Percentiles rank a stretch among this genome's conserved stretches.
These are phyloP conservation scores for Stephania yunnanensis DNA, from an alignment of 164 flowering plant genomes.

Conservation along the genomic window DNA sequence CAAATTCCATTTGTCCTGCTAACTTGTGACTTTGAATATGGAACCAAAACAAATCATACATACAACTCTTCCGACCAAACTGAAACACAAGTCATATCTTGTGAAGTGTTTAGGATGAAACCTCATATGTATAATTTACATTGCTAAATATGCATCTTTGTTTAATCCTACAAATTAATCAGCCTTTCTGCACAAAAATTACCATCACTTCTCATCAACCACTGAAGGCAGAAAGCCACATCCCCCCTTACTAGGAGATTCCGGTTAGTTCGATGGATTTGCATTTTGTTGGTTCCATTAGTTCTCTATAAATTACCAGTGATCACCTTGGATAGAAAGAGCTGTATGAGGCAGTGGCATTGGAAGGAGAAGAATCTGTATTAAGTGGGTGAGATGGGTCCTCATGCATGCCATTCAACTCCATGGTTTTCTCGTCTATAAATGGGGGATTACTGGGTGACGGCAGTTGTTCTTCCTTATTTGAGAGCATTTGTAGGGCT, in stretches of 20 bases:
- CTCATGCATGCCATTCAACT: constrained; percentile 35
- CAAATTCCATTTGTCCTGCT: neutral
- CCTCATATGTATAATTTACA: neutral
- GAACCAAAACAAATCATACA: neutral
- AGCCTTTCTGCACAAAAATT: neutral
- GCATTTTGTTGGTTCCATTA: neutral
- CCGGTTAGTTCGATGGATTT: neutral
- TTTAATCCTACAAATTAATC: neutral
- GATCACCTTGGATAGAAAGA: constrained; percentile 67
- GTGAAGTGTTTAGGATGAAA: neutral
- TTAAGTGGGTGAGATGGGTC: constrained; percentile 27
- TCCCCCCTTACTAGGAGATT: neutral
- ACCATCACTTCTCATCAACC: neutral
- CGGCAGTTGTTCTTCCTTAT: constrained; percentile 52
- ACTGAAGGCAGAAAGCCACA: neutral
- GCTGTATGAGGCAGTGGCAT: constrained; percentile 48
- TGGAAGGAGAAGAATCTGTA: constrained; percentile 29
- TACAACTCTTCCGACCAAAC: neutral
- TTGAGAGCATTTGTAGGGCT: constrained; percentile 56
- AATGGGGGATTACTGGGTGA: constrained; percentile 74
- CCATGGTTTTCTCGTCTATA: constrained; percentile 62
- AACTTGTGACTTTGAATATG: neutral
- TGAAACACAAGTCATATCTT: neutral
- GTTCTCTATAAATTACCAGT: neutral
- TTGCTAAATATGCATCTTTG: neutral